phyloP scores from a whole-genome alignment of 2,329 filamentous ascomycete genomes.

The Cytospora leucostoma region DNA sequence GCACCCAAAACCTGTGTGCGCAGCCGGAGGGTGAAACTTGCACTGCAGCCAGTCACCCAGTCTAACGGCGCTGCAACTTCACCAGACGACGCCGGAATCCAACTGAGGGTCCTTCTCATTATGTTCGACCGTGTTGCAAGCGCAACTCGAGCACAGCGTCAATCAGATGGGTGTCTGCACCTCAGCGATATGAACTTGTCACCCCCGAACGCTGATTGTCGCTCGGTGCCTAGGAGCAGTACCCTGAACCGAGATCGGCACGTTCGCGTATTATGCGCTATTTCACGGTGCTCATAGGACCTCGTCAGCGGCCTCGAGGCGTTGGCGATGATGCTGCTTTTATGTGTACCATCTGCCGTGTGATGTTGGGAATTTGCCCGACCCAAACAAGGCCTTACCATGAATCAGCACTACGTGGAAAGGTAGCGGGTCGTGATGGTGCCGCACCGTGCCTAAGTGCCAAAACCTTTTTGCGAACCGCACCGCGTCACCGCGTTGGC shows the following conservation, averaged over 20 bases:
- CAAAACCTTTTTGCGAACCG: neutral
- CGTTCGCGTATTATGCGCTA: neutral
- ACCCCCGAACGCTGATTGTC: neutral
- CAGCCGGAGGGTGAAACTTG: slow-evolving; percentile 24
- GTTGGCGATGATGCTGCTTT: neutral
- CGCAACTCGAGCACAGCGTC: neutral
- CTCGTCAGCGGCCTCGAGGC: neutral
- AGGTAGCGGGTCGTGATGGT: neutral
- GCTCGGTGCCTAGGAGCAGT: slow-evolving; percentile 2
- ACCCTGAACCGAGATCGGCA: slow-evolving; percentile 8
- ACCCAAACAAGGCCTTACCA: neutral
- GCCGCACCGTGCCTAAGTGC: neutral
- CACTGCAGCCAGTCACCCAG: slow-evolving; percentile 17
- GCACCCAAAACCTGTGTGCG: slow-evolving; percentile 10
- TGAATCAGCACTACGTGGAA: slow-evolving; percentile 2
- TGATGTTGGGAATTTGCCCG: neutral
- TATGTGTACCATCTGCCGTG: slow-evolving; percentile 1
- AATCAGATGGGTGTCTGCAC: neutral
- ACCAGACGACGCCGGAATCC: slow-evolving; percentile 15
- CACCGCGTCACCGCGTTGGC: neutral
- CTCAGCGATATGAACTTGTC: neutral
- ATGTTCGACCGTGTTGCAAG: slow-evolving; percentile 12
- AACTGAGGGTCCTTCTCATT: neutral
- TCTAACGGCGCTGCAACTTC: slow-evolving; percentile 18
- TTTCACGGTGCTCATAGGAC: neutral